These are phyloP conservation scores for Tephrocybe rancida DNA, from an alignment of 768 basidiomycete species.

Conservation along the genomic window DNA sequence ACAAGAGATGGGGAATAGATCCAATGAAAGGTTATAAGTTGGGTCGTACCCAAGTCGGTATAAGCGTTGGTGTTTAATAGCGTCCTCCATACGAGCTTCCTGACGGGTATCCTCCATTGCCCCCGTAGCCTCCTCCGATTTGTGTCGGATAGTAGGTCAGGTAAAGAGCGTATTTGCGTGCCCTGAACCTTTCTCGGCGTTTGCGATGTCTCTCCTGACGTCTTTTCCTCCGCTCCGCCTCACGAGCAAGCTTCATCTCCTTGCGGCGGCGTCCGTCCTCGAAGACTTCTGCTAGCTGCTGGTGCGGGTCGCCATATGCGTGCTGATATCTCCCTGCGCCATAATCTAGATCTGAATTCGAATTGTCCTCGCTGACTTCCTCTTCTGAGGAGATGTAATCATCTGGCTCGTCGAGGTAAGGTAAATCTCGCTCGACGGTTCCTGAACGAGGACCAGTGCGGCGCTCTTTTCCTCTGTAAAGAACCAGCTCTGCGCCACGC, in stretches of 20 bases:
- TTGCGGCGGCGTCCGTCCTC: conserved; percentile 56
- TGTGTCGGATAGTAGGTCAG: conserved; percentile 43
- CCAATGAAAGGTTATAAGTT: too few species aligned
- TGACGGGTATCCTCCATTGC: conserved; percentile 19
- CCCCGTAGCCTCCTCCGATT: conserved; percentile 1
- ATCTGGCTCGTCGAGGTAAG: conserved; percentile 45
- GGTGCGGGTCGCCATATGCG: conserved; percentile 45
- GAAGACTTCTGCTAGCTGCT: conserved; percentile 40
- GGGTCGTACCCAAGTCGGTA: too few species aligned
- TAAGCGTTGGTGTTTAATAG: too few species aligned
- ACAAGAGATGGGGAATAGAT: too few species aligned
- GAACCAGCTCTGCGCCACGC: conserved; percentile 76
- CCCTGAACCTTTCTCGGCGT: conserved; percentile 58
- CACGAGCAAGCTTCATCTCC: conserved; percentile 38
- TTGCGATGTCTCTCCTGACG: conserved; percentile 66
- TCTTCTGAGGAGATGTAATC: conserved; percentile 45
- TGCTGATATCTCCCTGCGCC: conserved; percentile 35
- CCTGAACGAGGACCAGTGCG: conserved; percentile 69
- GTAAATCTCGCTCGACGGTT: conserved; percentile 53
- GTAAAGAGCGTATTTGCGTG: conserved; percentile 67
- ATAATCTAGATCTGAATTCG: conserved; percentile 44
- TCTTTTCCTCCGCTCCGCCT: conserved; percentile 62
- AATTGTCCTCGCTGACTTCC: conserved; percentile 30
- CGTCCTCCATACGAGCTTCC: conserved; percentile 5
- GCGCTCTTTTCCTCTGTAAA: conserved; percentile 81